Base-by-base conservation (phyloP, 2,329 filamentous ascomycete genomes). In the Hysterium pulicare region DNA sequence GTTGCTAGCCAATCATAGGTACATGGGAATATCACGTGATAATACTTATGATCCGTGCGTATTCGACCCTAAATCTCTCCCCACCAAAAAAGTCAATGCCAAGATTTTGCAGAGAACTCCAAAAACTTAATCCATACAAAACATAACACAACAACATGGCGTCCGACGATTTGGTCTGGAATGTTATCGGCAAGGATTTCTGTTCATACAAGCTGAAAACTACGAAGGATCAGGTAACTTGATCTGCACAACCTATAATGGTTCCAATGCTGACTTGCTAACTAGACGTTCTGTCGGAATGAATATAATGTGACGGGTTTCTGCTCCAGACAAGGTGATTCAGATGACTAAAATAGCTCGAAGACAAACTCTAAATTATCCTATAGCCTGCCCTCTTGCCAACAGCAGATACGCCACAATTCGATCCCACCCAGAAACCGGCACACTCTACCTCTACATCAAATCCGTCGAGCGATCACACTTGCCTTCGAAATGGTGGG, bases 141-240 rank as follows among this genome's bases (percentile, higher is more conserved):
- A n/a, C n/a, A n/a, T n/a, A n/a, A n/a, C 28, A 31, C 28, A 16
- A 11, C 13, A 31, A 31, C 28, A 35, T 35, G 33, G 33, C 33
- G 13, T 35, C 33, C 5, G 91, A 97, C 76, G 91, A 97, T 71
- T 94, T 97, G 53, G 85, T 97, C 51, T 98, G 93, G 93, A 84
- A 90, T 67, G 87, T 96, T 44, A 95, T 96, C 55, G 94, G 95
- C 71, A 87, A 93, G 71, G 87, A 91, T 64, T 94, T 93, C 67
- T 97, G 93, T 74, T 84, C 86, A 39, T 97, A 90, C 77, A 96
- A 96, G 66, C 76, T 97, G n/a, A n/a, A n/a, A n/a, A n/a, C n/a
- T 8, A 59, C 53, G n/a, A 63, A 64, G 40, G 41, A 47, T 33
- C 40, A 44, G 34, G 17, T 21, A 32, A 37, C 35, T 22, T 31